phyloP scores from a whole-genome alignment of 2,329 filamentous ascomycete species.

The Arthrinium phaeospermum region DNA sequence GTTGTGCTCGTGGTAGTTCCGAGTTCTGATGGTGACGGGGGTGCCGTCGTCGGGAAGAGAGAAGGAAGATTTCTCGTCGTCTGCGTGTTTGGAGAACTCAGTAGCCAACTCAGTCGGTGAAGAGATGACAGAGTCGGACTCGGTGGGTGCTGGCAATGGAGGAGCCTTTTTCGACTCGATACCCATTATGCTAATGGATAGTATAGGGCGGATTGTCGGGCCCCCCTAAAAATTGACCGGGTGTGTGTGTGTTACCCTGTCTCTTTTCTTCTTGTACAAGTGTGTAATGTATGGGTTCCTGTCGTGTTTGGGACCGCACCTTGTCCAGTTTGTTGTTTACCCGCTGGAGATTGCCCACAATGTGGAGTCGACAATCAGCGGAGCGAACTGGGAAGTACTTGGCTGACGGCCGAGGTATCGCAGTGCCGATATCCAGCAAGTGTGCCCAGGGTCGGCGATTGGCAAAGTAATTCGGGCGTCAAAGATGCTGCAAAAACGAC shows the following conservation, averaged over 20 bases:
- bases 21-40: conserved; percentile 89
- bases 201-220: conserved; percentile 15
- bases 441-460: background rate
- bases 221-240: conserved; percentile 15
- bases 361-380: conserved; percentile 17
- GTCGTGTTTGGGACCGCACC: conserved; percentile 16
- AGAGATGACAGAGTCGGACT: conserved; percentile 65
- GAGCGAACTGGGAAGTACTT: conserved; percentile 13
- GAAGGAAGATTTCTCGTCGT: conserved; percentile 75
- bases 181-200: conserved; percentile 53
- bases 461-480: conserved; percentile 2
- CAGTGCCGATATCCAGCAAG: conserved; percentile 12
- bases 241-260: conserved; percentile 17
- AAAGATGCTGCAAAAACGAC: conserved; percentile 16
- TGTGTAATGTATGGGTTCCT: conserved; percentile 19
- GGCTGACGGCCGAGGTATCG: conserved; percentile 12
- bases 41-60: conserved; percentile 87
- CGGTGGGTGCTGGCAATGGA: conserved; percentile 80
- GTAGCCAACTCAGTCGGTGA: conserved; percentile 68
- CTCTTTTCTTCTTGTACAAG: conserved; percentile 10
- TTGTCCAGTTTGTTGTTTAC: conserved; percentile 19
- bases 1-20: conserved; percentile 61
- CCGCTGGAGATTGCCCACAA: conserved; percentile 19
- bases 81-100: conserved; percentile 69
- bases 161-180: conserved; percentile 62